Conservation (phyloP, 352 stramenopile species). For the Globisporangium iwayamae region DNA sequence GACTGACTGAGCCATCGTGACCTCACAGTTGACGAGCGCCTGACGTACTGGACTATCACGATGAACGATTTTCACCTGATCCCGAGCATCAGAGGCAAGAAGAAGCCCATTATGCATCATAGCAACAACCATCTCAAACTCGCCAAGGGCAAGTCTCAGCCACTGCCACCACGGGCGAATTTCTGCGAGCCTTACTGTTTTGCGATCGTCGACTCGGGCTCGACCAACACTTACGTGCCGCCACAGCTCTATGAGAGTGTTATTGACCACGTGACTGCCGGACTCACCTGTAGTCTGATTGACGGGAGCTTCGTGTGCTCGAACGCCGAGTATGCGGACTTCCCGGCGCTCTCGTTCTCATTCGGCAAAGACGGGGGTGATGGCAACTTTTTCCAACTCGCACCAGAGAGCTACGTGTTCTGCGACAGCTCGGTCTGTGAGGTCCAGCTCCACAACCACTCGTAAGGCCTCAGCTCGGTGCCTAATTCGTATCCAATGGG, state of each 20-base stretch:
- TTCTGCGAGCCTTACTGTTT: slow-evolving; percentile 42
- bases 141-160: not conserved
- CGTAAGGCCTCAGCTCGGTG: slow-evolving; percentile 17
- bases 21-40: slow-evolving; percentile 16
- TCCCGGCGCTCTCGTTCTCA: slow-evolving; percentile 50
- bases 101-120: not conserved
- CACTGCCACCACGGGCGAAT: slow-evolving; percentile 5
- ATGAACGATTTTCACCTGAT: slow-evolving; percentile 34
- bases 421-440: slow-evolving; percentile 30
- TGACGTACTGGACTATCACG: slow-evolving; percentile 55
- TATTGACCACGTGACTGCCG: slow-evolving; percentile 29
- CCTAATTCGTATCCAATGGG: not conserved
- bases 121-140: not conserved
- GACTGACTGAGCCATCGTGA: not conserved
- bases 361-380: slow-evolving; percentile 16
- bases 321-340: slow-evolving; percentile 22
- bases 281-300: slow-evolving; percentile 26
- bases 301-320: slow-evolving; percentile 23
- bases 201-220: slow-evolving; percentile 56
- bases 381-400: slow-evolving; percentile 41
- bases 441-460: slow-evolving; percentile 44
- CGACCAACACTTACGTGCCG: slow-evolving; percentile 43
- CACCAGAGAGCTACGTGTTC: slow-evolving; percentile 35
- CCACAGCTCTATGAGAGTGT: slow-evolving; percentile 37
- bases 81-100: slow-evolving; percentile 5